Evolutionary conservation across 2,329 filamentous ascomycete species (phyloP), one percentile per base, ranked within the genome.

Genomic region (Colletotrichum godetiae): DNA sequence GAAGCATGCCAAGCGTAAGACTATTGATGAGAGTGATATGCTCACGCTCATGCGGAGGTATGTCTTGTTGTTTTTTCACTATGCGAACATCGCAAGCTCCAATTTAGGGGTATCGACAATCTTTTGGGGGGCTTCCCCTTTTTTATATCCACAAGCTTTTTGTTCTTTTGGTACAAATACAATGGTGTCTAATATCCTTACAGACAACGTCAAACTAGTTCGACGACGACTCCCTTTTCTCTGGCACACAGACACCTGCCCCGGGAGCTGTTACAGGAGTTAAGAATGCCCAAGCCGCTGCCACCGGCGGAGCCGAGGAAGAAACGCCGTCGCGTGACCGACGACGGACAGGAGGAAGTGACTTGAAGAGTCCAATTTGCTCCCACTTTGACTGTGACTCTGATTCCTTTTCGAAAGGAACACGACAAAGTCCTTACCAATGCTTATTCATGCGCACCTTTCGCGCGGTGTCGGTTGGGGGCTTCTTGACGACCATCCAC

Each of bases 401-500:
- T 78, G 84, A 22, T 42, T 56, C 24, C 37, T 46, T 13, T 33
- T 4, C 12, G 22, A 19, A 22, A 27, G 56, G 13, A 19, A 59
- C 31, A 22, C 22, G 27, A 35, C 2, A 12, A 35, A 15, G 5
- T 27, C 15, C 60, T 81, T 88, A 94, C 93, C 94, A 95, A 74
- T 92, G 89, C 79, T 90, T 92, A 80, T 92, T 95, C 82, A 94
- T 91, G 69, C 93, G 91, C 72, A 98, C 91, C 75, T 94, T 91
- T 75, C 92, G 91, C 66, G 92, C 84, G 60, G 94, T 87, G 77
- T 94, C 91, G 31, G 92, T 91, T 11, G 94, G 88, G 15, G 95
- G 95, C 84, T 96, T 98, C 82, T 94, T 95, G 74, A 98, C 86
- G 49, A 99, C 92, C 94, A 98, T 95, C 89, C 93, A 98, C 80